Base-by-base conservation (phyloP, 371 early-diverging fungal species). In the Batkoa obscura region DNA sequence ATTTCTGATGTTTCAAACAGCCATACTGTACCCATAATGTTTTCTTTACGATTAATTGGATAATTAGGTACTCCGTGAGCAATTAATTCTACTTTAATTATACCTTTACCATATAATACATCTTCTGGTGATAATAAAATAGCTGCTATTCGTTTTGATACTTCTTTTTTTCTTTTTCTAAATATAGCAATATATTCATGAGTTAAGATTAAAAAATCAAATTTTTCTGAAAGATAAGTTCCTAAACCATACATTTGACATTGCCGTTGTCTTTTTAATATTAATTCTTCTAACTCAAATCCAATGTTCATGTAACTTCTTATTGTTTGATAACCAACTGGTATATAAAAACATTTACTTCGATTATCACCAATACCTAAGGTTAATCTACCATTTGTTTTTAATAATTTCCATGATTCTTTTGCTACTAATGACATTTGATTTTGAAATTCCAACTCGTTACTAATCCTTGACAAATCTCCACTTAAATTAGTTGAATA, bases 21-120 rank as follows among this genome's bases (percentile, higher is more conserved):
- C 90, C 90, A 90, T 0, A 87, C 88, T 0, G 88, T 88, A 4
- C 90, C 93, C 88, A 90, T 89, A 0, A 86, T 86, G 2, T 87
- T 83, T 55, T 83, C 80, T 46, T 86, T 83, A 48, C 88, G 76
- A 46, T 78, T 78, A 23, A 88, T 85, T 0, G 88, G 88, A 46
- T 80, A 81, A 10, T 66, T 62, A 13, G 88, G 88, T 8, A 87
- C 76, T 3, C 71, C 75, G 36, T 75, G 70, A n/a, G 56, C 31
- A 1, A 57, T 71, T 8, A 67, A 64, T 9, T 57, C 56, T 37
- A 69, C 61, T 4, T 34, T 23, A 1, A 63, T 53, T 6, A 35
- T 9, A 8, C 38, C 23, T 37, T 54, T 36, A 32, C 49, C 45
- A 23, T 12, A 34, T 4, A 36, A 45, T 8, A 53, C 17, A 30